phyloP scores from a whole-genome alignment of 768 basidiomycete species.

The Lactarius hatsudake region DNA sequence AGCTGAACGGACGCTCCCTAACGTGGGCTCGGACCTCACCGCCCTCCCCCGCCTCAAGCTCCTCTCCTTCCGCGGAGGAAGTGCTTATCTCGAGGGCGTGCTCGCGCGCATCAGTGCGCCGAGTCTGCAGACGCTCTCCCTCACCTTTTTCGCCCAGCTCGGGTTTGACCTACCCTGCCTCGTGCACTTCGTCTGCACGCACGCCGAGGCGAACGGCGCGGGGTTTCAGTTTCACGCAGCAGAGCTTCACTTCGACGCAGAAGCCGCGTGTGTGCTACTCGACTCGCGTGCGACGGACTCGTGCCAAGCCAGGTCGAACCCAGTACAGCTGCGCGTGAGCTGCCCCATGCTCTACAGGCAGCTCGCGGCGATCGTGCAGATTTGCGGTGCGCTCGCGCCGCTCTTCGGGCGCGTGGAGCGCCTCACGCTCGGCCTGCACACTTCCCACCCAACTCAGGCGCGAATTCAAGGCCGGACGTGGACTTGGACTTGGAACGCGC shows the following conservation, averaged over 20 bases:
- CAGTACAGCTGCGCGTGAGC: background rate
- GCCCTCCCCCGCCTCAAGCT: background rate
- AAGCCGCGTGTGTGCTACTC: too few species aligned
- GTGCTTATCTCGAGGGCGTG: constrained; percentile 3
- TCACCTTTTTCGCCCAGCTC: constrained; percentile 12
- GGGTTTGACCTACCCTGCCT: background rate
- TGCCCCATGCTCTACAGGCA: background rate
- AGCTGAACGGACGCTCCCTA: background rate
- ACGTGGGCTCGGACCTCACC: background rate
- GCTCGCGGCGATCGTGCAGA: background rate
- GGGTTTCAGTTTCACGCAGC: too few species aligned
- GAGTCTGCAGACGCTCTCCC: background rate
- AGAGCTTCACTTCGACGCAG: too few species aligned
- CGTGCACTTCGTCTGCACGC: too few species aligned
- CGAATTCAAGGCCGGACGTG: background rate
- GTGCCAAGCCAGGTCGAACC: background rate
- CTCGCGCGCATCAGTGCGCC: background rate
- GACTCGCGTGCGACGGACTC: too few species aligned
- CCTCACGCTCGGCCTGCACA: constrained; percentile 6
- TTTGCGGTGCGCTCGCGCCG: constrained; percentile 2
- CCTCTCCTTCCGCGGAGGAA: constrained; percentile 2
- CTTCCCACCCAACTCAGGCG: too few species aligned
- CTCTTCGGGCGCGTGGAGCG: background rate
- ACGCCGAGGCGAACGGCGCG: too few species aligned
- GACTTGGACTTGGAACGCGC: background rate